phyloP scores from a whole-genome alignment of 768 basidiomycete genomes.

The Multifurca ochricompacta region DNA sequence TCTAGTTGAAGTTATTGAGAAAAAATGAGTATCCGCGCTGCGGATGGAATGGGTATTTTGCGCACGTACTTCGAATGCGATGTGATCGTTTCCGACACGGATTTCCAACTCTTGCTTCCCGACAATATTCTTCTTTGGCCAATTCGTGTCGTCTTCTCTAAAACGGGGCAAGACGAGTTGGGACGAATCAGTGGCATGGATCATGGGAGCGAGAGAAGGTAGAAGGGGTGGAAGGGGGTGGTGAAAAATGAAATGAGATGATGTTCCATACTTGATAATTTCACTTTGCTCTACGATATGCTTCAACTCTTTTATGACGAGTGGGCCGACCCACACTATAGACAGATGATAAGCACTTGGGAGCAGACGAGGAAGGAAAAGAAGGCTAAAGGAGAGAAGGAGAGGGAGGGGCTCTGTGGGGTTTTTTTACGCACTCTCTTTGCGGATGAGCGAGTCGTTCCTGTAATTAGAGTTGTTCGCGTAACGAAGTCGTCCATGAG shows the following conservation, averaged over 20 bases:
- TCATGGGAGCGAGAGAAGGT: neutral
- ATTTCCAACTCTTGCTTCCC: constrained; percentile 98
- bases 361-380: neutral
- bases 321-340: constrained; percentile 90
- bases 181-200: neutral
- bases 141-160: constrained; percentile 97
- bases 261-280: constrained; percentile 86
- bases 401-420: neutral
- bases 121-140: constrained; percentile 99
- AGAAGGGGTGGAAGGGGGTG: no score
- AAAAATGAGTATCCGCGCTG: neutral
- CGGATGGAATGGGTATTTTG: neutral
- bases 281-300: constrained; percentile 89
- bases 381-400: neutral
- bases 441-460: constrained; percentile 94
- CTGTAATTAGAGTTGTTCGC: constrained; percentile 99
- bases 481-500: constrained; percentile 91
- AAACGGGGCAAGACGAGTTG: no score
- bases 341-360: no score
- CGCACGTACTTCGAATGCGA: constrained; percentile 81
- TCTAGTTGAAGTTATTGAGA: constrained; percentile 41
- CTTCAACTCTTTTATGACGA: constrained; percentile 92
- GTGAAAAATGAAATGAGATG: neutral
- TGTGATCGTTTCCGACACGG: constrained; percentile 88
- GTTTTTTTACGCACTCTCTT: constrained; percentile 73